Evolutionary conservation across 352 stramenopile genomes (phyloP).

Genomic region (Globisporangium abappressorium): DNA sequence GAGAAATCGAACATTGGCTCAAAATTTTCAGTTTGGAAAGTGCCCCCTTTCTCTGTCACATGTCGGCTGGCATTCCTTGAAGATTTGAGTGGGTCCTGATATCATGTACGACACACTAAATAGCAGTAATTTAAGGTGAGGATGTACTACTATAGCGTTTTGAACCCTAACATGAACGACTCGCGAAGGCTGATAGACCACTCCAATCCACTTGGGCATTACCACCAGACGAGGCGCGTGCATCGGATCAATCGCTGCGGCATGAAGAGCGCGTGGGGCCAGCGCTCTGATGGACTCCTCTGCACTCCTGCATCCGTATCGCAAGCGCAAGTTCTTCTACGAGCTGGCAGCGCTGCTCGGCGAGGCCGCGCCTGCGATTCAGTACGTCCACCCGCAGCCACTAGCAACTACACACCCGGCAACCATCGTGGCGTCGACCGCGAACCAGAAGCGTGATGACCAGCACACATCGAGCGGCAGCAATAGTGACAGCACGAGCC

Average conservation of each 20-base stretch:
- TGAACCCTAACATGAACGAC: not conserved
- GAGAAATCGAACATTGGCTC: conserved; percentile 5
- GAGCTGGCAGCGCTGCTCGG: conserved; percentile 50
- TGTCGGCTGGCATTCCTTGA: conserved; percentile 3
- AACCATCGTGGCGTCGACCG: not conserved
- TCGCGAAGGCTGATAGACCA: not conserved
- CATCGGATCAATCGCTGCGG: not conserved
- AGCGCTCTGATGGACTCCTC: conserved; percentile 4
- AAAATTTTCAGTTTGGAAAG: conserved; percentile 6
- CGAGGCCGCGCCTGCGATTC: conserved; percentile 34
- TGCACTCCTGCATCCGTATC: conserved; percentile 44
- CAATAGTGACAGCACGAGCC: not conserved
- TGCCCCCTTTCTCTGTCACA: not conserved
- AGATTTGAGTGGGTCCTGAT: not conserved
- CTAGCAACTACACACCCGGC: conserved; percentile 7
- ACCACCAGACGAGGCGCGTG: not conserved
- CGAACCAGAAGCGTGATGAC: conserved; percentile 1
- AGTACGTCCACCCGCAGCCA: conserved; percentile 33
- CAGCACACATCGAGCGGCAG: not conserved
- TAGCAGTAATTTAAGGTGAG: not conserved
- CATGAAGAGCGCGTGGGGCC: not conserved
- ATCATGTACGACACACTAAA: not conserved
- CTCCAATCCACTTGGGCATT: not conserved
- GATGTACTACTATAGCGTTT: not conserved
- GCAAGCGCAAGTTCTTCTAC: conserved; percentile 80